Conservation (phyloP, 2,329 filamentous ascomycete species). For the Ophiostoma himal-ulmi region DNA sequence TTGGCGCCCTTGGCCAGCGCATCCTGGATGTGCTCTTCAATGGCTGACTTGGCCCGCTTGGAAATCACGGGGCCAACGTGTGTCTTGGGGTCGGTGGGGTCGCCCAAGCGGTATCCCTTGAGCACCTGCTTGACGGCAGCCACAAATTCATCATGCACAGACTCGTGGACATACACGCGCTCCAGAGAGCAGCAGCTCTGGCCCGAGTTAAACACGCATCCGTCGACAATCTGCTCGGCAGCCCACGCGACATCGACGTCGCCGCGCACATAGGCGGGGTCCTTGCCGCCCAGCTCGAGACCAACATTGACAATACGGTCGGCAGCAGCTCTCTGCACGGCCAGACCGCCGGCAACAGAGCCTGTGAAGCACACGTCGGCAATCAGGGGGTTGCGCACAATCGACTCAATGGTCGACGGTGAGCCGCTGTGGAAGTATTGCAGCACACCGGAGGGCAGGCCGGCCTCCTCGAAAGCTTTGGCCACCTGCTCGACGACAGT, state of each 20-base stretch:
- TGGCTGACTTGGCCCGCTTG: constrained; percentile 66
- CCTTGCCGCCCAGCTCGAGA: constrained; percentile 89
- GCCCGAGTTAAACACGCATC: constrained; percentile 96
- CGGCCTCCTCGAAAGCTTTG: constrained; percentile 70
- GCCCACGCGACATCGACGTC: constrained; percentile 90
- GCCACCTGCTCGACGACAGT: constrained; percentile 82
- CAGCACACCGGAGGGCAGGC: constrained; percentile 74
- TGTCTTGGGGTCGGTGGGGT: constrained; percentile 71
- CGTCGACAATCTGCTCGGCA: constrained; percentile 90
- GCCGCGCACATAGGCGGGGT: constrained; percentile 79
- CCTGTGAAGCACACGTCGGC: constrained; percentile 88
- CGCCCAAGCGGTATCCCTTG: constrained; percentile 76
- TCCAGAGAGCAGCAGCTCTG: constrained; percentile 95
- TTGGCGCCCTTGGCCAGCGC: constrained; percentile 77
- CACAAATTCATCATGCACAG: constrained; percentile 77
- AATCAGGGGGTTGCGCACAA: constrained; percentile 72
- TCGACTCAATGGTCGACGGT: constrained; percentile 65
- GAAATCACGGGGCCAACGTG: constrained; percentile 88
- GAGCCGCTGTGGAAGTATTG: constrained; percentile 91
- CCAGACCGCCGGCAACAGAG: constrained; percentile 79
- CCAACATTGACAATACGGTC: constrained; percentile 81
- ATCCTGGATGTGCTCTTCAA: constrained; percentile 73
- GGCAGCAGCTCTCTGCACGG: constrained; percentile 77
- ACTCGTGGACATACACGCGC: constrained; percentile 82
- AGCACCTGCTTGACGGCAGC: constrained; percentile 74